Conservation (phyloP, 768 basidiomycete genomes). For the Clitopilus passeckerianus region DNA sequence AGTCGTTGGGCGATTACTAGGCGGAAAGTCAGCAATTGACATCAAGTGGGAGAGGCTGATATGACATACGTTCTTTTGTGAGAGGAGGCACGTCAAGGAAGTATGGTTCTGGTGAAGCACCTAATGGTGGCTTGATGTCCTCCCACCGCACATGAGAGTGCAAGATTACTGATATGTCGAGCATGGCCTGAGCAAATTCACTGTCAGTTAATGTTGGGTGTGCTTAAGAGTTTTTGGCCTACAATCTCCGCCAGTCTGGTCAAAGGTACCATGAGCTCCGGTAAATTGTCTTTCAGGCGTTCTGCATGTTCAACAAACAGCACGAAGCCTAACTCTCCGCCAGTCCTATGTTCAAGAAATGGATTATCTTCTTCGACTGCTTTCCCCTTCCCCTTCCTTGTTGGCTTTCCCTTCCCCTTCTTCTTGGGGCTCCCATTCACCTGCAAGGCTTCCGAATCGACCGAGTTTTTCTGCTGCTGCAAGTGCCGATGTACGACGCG, state of each 20-base stretch:
- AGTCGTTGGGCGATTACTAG: constrained; percentile 31
- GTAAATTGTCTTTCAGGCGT: constrained; percentile 52
- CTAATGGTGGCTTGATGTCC: constrained; percentile 62
- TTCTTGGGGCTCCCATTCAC: not conserved
- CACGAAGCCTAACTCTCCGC: constrained; percentile 37
- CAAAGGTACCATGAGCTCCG: constrained; percentile 66
- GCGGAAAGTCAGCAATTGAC: constrained; percentile 1
- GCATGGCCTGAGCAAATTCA: too few species aligned
- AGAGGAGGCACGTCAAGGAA: constrained; percentile 51
- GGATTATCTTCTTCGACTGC: constrained; percentile 8
- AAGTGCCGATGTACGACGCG: constrained; percentile 29
- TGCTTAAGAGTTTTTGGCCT: constrained; percentile 13
- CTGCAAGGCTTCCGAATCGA: not conserved
- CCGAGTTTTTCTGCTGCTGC: not conserved
- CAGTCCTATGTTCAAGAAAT: constrained; percentile 7
- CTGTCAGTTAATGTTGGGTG: too few species aligned
- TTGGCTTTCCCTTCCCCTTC: constrained; percentile 24
- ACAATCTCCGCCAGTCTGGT: constrained; percentile 72
- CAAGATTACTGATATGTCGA: constrained; percentile 57
- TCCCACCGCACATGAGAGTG: constrained; percentile 68
- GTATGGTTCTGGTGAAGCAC: constrained; percentile 71
- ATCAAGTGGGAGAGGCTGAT: not conserved
- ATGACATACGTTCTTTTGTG: constrained; percentile 53
- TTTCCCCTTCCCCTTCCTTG: constrained; percentile 20
- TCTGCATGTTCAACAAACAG: constrained; percentile 68